Evolutionary conservation across 2,329 filamentous ascomycete genomes (phyloP).

Genomic region (Penicillium sp.): DNA sequence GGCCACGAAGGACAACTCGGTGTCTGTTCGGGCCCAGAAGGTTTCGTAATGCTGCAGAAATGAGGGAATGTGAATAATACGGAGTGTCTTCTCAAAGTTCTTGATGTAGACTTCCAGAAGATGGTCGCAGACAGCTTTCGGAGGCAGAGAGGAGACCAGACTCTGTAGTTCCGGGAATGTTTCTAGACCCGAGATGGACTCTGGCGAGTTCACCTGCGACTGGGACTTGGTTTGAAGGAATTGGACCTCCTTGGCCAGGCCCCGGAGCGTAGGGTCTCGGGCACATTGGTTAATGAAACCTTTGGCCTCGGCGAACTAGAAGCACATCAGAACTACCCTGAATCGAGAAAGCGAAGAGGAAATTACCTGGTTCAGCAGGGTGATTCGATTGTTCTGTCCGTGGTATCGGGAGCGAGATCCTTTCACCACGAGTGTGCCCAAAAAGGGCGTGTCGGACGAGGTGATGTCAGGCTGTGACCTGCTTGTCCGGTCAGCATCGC

Average conservation of each 20-base stretch:
- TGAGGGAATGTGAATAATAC: slow-evolving; percentile 23
- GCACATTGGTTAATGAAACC: slow-evolving; percentile 21
- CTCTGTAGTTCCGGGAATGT: slow-evolving; percentile 16
- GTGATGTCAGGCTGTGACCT: slow-evolving; percentile 8
- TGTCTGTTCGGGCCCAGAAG: slow-evolving; percentile 15
- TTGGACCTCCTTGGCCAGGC: slow-evolving; percentile 25
- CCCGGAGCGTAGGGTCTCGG: slow-evolving; percentile 15
- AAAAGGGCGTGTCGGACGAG: slow-evolving; percentile 6
- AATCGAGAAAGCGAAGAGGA: too few relatives aligned
- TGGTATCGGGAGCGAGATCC: slow-evolving; percentile 24
- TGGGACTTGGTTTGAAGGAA: slow-evolving; percentile 23
- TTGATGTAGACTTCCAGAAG: slow-evolving; percentile 17
- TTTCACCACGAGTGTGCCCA: slow-evolving; percentile 22
- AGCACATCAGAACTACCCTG: too few relatives aligned
- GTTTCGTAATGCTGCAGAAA: slow-evolving; percentile 16
- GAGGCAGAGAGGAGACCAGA: slow-evolving; percentile 14
- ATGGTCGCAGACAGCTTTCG: slow-evolving; percentile 17
- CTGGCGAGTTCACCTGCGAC: slow-evolving; percentile 10
- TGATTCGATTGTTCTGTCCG: slow-evolving; percentile 21
- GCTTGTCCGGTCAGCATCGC: not conserved
- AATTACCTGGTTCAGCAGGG: slow-evolving; percentile 19
- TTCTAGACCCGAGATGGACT: slow-evolving; percentile 13
- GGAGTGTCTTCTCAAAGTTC: slow-evolving; percentile 20
- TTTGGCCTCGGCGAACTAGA: slow-evolving; percentile 23
- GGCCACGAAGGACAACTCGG: slow-evolving; percentile 7